Evolutionary conservation across 1,139 yeast genomes (phyloP).

Genomic region (Yamadazyma mexicana): DNA sequence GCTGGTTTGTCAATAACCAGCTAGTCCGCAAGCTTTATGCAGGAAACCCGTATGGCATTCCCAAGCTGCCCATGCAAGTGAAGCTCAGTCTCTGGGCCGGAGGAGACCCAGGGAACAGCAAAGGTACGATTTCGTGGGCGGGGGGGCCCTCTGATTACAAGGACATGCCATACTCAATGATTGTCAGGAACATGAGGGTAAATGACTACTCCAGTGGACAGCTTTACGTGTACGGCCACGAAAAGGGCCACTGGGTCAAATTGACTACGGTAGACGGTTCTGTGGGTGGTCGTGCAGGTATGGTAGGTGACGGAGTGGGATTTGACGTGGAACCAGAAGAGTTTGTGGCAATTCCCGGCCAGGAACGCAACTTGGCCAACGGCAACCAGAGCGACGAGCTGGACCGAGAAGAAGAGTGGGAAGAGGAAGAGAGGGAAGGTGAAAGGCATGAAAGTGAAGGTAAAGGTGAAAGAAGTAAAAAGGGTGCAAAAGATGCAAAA

Average conservation of each 20-base stretch:
- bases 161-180: conserved; percentile 38
- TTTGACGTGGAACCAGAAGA: neutral
- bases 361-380: neutral
- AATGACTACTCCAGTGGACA: conserved; percentile 34
- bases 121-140: conserved; percentile 44
- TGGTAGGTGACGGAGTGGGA: neutral
- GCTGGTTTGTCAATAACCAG: conserved; percentile 33
- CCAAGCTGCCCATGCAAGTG: conserved; percentile 40
- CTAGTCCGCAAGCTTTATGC: conserved; percentile 24
- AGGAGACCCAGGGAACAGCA: conserved; percentile 34
- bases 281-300: conserved; percentile 9
- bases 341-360: neutral
- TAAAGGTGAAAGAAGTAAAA: too few relatives aligned
- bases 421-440: neutral
- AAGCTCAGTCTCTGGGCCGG: conserved; percentile 45
- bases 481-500: too few relatives aligned
- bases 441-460: too few relatives aligned
- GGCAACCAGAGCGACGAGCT: neutral
- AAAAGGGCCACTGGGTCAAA: conserved; percentile 11
- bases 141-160: conserved; percentile 39
- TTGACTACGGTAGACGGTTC: conserved; percentile 12
- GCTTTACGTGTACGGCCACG: conserved; percentile 30
- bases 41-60: conserved; percentile 29
- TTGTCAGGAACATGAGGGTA: conserved; percentile 27
- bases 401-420: neutral